Base-by-base conservation (phyloP, 2,329 filamentous ascomycete genomes). In the Neocucurbitaria cava region DNA sequence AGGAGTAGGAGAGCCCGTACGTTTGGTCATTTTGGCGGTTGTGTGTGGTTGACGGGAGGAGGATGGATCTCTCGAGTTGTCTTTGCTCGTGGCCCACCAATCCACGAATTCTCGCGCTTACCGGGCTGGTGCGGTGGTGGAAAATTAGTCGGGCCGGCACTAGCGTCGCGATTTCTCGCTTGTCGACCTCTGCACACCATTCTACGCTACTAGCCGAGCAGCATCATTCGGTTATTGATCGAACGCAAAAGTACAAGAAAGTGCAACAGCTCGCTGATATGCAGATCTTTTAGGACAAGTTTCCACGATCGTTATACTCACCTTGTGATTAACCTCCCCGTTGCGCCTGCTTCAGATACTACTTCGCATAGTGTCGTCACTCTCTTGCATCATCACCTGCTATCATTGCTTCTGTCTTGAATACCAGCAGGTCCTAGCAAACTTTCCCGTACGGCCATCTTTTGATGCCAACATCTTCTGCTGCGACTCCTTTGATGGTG, bases 1-100 rank as follows among this genome's bases (percentile, higher is more conserved):
- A 41, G 40, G 44, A 46, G 44, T 17, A 36, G 45, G 40, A 47
- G n/a, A 64, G 65, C 61, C n/a, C 61, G 66, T 70, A 70, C 71
- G 71, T 65, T 74, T 74, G 61, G 71, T 73, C 71, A 74, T 93
- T 84, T 89, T 91, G 86, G 64, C 64, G 64, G 60, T 68, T 64
- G 63, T 69, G 53, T 46, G 55, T 26, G 36, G 46, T 61, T 60
- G 53, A 52, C 56, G 54, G 58, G 56, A 48, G 51, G 60, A 53
- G 39, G 56, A 52, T 55, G 51, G 54, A 56, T 54, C 52, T 54
- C 44, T 67, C 60, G 54, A 61, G 54, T 54, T 53, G 57, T 52
- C 39, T 45, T 52, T 54, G 49, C 40, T 41, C 9, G 24, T 26
- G 24, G 24, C 24, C 24, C 24, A 26, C 24, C 5, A 26, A 5